Conservation (phyloP, 768 basidiomycete species). For the Termitomyces sp. region DNA sequence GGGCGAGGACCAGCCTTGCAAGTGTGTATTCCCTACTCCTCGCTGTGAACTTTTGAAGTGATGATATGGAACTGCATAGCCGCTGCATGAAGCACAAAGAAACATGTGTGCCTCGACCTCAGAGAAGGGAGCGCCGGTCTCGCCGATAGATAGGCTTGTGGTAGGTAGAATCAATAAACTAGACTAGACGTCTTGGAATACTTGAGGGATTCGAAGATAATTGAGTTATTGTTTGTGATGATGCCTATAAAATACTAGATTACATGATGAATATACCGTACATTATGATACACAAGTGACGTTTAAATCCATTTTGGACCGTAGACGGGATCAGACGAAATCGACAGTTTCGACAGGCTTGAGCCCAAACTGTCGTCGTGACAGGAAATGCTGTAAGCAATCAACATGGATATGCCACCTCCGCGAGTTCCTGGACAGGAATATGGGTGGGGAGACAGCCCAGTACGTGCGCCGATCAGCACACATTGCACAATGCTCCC, state of each 20-base stretch:
- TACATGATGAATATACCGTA: not conserved
- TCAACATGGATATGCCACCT: constrained; percentile 13
- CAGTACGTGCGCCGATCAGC: constrained; percentile 10
- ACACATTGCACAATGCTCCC: constrained; percentile 12
- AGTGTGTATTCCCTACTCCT: not conserved
- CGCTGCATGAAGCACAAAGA: not conserved
- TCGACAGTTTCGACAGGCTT: constrained; percentile 7
- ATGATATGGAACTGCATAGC: not conserved
- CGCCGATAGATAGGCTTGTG: not conserved
- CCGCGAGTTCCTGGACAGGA: constrained; percentile 13
- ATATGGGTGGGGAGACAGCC: constrained; percentile 14
- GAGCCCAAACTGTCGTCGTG: constrained; percentile 13
- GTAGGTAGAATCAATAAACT: not conserved
- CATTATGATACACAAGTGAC: not conserved
- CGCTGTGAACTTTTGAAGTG: not conserved
- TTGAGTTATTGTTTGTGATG: not conserved
- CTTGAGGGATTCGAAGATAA: not conserved
- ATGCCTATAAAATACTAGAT: not conserved
- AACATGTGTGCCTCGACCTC: not conserved
- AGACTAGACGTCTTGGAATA: not conserved
- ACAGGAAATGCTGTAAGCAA: constrained; percentile 12
- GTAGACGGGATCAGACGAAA: constrained; percentile 2
- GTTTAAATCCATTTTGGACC: not conserved
- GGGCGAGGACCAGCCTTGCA: constrained; percentile 1
- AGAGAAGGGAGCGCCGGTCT: not conserved